Percentiles rank a stretch among this genome's conserved stretches.
These are phyloP conservation scores for Calonectria leucothoes DNA, from an alignment of 2,329 filamentous ascomycete genomes.

Conservation along the genomic window DNA sequence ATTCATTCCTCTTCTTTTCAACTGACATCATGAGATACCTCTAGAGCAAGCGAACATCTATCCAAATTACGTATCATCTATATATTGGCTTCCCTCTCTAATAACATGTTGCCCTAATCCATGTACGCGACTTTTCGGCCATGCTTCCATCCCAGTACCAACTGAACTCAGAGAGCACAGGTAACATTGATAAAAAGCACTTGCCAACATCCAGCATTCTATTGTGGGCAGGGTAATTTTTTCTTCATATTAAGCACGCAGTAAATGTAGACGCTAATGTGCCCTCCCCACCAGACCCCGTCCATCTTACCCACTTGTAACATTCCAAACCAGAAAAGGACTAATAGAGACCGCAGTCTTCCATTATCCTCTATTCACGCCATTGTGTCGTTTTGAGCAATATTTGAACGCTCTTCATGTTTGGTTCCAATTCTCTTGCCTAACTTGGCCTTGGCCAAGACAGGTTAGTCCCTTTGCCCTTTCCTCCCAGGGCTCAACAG, in stretches of 20 bases:
- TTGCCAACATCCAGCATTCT: background rate
- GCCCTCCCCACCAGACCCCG: slow-evolving; percentile 27
- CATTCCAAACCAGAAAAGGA: slow-evolving; percentile 31
- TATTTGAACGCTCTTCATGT: background rate
- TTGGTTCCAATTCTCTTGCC: background rate
- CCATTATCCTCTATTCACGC: slow-evolving; percentile 37
- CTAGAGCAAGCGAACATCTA: slow-evolving; percentile 41
- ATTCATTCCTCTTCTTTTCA: slow-evolving; percentile 30
- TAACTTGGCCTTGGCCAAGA: background rate
- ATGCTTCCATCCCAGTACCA: background rate
- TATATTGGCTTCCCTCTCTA: background rate
- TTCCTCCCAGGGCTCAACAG: slow-evolving; percentile 14
- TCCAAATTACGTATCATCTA: slow-evolving; percentile 30
- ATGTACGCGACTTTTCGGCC: background rate
- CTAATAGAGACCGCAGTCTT: slow-evolving; percentile 27
- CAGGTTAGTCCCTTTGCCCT: slow-evolving; percentile 4
- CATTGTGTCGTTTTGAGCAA: slow-evolving; percentile 37
- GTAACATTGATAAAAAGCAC: background rate
- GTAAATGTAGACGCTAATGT: slow-evolving; percentile 37
- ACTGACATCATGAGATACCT: slow-evolving; percentile 36
- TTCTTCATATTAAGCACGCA: slow-evolving; percentile 30
- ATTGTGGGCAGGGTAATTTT: slow-evolving; percentile 21
- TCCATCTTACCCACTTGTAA: slow-evolving; percentile 30
- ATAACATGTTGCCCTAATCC: background rate
- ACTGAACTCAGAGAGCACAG: background rate